Conservation (phyloP, 176 grass and related monocot species). For the Oryza glaberrima region DNA sequence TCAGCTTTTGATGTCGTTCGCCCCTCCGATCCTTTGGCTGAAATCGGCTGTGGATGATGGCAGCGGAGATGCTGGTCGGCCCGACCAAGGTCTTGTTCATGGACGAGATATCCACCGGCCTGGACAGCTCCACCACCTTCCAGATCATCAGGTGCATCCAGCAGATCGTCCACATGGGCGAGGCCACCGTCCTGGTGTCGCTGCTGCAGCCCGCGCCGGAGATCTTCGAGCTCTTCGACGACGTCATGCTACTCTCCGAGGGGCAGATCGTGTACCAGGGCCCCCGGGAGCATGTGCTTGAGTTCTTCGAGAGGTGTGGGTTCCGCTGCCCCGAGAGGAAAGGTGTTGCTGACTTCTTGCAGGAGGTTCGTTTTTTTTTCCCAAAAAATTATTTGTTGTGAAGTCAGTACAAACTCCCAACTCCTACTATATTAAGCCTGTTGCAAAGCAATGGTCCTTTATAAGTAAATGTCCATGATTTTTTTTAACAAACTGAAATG, state of each 20-base stretch:
- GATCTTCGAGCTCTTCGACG: slow-evolving; percentile 89
- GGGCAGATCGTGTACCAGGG: slow-evolving; percentile 97
- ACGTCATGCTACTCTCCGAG: slow-evolving; percentile 89
- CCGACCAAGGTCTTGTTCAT: slow-evolving; percentile 98
- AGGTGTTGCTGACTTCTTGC: slow-evolving; percentile 89
- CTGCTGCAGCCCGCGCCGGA: slow-evolving; percentile 94
- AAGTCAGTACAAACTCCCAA: slow-evolving; percentile 16
- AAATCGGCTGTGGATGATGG: not conserved
- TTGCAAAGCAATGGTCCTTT: too few relatives aligned
- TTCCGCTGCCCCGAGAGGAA: slow-evolving; percentile 92
- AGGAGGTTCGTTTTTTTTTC: slow-evolving; percentile 57
- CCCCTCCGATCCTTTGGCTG: not conserved
- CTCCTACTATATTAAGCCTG: not conserved
- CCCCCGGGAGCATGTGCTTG: slow-evolving; percentile 72
- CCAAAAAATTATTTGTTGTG: not conserved
- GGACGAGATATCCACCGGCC: slow-evolving; percentile 97
- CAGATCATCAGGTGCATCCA: slow-evolving; percentile 92
- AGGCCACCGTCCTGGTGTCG: slow-evolving; percentile 88
- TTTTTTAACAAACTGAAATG: not conserved
- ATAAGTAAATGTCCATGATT: too few relatives aligned
- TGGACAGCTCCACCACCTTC: slow-evolving; percentile 96
- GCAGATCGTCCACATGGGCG: slow-evolving; percentile 87
- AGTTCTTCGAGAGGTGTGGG: slow-evolving; percentile 86
- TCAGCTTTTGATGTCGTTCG: not conserved
- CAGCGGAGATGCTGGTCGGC: slow-evolving; percentile 99